Evolutionary conservation across 192 early-diverging fungal species (phyloP).

Genomic region (Rhizophagus sp.): DNA sequence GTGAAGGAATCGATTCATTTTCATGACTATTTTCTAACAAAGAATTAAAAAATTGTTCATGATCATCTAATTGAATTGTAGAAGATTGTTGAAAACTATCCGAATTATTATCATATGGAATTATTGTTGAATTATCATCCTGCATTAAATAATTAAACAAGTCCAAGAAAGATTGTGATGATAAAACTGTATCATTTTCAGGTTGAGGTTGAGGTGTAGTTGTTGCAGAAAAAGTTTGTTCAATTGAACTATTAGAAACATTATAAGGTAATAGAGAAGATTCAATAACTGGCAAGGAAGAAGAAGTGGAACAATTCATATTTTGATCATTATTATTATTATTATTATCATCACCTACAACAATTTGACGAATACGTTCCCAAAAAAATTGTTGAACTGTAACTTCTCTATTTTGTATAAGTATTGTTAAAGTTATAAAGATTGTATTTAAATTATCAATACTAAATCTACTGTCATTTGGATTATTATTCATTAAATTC

Average conservation of each 20-base stretch:
- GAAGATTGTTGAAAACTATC: background rate
- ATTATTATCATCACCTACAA: background rate
- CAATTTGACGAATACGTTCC: background rate
- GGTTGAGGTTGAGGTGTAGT: background rate
- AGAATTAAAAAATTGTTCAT: background rate
- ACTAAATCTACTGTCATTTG: background rate
- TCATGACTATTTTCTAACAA: background rate
- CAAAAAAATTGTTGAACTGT: background rate
- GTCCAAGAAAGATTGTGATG: no score
- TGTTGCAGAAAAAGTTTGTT: background rate
- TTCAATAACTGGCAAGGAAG: background rate
- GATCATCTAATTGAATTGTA: background rate
- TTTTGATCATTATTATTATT: background rate
- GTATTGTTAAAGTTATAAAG: background rate
- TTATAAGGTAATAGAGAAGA: background rate
- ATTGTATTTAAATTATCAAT: background rate
- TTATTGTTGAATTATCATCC: background rate
- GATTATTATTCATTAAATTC: background rate
- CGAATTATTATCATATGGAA: background rate
- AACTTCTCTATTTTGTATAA: background rate
- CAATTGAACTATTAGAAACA: background rate
- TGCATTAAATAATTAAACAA: background rate
- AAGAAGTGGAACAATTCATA: background rate
- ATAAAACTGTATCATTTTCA: background rate
- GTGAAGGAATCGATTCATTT: background rate